Percentiles rank a stretch among this genome's conserved stretches.
Conservation (phyloP, 345 rosid species). For the Cochlearia excelsa region DNA sequence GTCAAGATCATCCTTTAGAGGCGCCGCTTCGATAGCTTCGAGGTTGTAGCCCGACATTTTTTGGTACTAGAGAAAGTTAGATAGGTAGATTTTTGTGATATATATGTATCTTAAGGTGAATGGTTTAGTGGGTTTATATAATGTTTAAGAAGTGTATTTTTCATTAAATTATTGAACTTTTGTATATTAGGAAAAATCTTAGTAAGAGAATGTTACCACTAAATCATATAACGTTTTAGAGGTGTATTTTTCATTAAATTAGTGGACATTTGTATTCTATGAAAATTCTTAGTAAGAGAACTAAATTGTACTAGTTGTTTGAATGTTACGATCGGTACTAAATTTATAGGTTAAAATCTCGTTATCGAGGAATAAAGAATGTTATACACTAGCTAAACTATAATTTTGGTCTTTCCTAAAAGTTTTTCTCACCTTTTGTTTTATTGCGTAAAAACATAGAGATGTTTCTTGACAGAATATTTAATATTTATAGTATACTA, state of each 20-base stretch:
- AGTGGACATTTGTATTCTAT: no score
- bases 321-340: slow-evolving; percentile 5
- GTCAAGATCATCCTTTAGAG: slow-evolving; percentile 64
- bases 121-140: slow-evolving; percentile 22
- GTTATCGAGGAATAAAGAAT: slow-evolving; percentile 8
- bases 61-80: not conserved
- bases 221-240: no score
- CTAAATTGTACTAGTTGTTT: slow-evolving; percentile 1
- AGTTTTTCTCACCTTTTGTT: not conserved
- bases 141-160: not conserved
- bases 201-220: no score
- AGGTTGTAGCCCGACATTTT: slow-evolving; percentile 40
- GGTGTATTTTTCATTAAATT: no score
- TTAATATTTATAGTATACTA: not conserved
- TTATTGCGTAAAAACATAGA: slow-evolving; percentile 9
- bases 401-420: not conserved
- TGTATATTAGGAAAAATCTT: no score
- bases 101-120: not conserved
- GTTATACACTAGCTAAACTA: not conserved
- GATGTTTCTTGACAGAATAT: not conserved
- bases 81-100: not conserved
- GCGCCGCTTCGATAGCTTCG: slow-evolving; percentile 39
- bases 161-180: not conserved
- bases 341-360: slow-evolving; percentile 17
- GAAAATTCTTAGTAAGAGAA: no score